phyloP scores from a whole-genome alignment of 257 asterid species.

The Eustoma russellianum region DNA sequence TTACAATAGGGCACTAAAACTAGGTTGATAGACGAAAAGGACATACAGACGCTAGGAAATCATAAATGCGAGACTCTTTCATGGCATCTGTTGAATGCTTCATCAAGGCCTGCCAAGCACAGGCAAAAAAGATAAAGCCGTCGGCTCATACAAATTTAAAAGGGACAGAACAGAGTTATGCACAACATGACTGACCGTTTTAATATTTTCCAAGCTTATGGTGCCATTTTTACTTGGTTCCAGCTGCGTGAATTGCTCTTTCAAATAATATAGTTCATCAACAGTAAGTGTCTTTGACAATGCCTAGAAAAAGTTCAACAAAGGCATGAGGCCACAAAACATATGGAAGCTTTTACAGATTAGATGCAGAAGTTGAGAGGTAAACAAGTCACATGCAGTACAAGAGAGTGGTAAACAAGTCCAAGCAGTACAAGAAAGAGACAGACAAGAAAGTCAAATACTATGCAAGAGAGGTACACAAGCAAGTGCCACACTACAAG shows the following conservation, averaged over 20 bases:
- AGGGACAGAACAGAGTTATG: not conserved
- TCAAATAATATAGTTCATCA: slow-evolving; percentile 41
- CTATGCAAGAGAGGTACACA: too few species aligned
- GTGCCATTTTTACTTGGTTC: slow-evolving; percentile 47
- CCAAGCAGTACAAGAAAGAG: too few species aligned
- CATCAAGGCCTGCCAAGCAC: slow-evolving; percentile 53
- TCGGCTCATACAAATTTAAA: not conserved
- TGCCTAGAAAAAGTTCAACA: slow-evolving; percentile 24
- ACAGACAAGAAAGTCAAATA: too few species aligned
- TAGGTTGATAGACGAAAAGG: not conserved
- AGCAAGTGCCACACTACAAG: too few species aligned
- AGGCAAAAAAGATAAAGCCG: slow-evolving; percentile 9
- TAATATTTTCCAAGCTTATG: slow-evolving; percentile 35
- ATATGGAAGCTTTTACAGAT: not conserved
- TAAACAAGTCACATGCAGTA: not conserved
- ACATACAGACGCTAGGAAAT: slow-evolving; percentile 69
- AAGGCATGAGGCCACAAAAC: slow-evolving; percentile 2
- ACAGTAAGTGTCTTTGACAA: slow-evolving; percentile 43
- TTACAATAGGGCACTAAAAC: not conserved
- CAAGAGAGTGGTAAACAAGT: not conserved
- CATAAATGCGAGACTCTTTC: slow-evolving; percentile 75
- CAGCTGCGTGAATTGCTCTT: slow-evolving; percentile 39
- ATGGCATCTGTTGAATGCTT: slow-evolving; percentile 75
- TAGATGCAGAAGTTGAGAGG: too few species aligned
- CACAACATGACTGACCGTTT: slow-evolving; percentile 21